Evolutionary conservation across 2,329 filamentous ascomycete genomes (phyloP).

Genomic region (Xylariales sp.): DNA sequence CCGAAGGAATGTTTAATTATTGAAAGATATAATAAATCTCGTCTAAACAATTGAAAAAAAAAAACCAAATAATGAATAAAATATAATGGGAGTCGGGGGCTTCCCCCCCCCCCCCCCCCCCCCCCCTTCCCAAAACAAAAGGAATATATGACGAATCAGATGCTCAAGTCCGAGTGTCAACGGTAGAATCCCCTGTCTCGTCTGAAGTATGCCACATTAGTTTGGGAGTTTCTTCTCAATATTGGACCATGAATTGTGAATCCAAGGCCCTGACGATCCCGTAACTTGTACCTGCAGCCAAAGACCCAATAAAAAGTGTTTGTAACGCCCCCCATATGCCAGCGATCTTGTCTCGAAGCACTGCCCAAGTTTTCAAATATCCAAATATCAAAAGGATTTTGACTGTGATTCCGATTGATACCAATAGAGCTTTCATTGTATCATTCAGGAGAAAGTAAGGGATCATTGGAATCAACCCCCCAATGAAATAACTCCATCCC

Average conservation of each 20-base stretch:
- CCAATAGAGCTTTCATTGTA: constrained; percentile 33
- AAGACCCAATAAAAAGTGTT: constrained; percentile 59
- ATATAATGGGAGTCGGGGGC: too few species aligned
- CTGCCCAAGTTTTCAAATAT: constrained; percentile 40
- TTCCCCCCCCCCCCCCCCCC: too few species aligned
- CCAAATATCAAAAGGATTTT: constrained; percentile 40
- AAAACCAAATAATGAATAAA: too few species aligned
- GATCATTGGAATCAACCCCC: constrained; percentile 50
- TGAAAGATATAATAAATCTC: too few species aligned
- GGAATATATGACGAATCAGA: too few species aligned
- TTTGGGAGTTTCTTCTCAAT: too few species aligned
- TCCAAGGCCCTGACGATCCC: constrained; percentile 56
- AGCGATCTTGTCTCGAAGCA: constrained; percentile 44
- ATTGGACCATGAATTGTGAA: constrained; percentile 11
- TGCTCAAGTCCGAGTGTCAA: too few species aligned
- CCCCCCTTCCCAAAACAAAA: too few species aligned
- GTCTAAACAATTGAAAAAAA: too few species aligned
- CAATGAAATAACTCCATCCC: constrained; percentile 50
- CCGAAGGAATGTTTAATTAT: too few species aligned
- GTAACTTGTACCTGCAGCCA: constrained; percentile 64
- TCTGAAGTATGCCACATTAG: too few species aligned
- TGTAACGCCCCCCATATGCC: constrained; percentile 58
- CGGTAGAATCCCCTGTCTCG: too few species aligned
- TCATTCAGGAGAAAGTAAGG: constrained; percentile 43
- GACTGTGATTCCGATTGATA: constrained; percentile 38